phyloP scores from a whole-genome alignment of 768 basidiomycete species.

The Sarcomyxa edulis region DNA sequence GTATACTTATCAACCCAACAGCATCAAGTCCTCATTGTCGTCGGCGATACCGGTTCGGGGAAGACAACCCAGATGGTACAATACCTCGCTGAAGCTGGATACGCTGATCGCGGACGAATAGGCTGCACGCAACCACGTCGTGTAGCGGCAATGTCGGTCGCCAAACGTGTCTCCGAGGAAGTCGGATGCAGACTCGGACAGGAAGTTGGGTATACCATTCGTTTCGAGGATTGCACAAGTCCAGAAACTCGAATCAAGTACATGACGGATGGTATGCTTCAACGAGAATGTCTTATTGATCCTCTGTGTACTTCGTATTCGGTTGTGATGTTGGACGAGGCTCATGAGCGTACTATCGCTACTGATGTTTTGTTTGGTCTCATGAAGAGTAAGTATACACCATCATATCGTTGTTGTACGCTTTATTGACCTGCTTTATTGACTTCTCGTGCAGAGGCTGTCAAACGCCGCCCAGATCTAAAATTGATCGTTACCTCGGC shows the following conservation, averaged over 20 bases:
- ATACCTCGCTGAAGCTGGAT: slow-evolving; percentile 93
- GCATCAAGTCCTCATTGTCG: slow-evolving; percentile 97
- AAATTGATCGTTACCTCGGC: slow-evolving; percentile 98
- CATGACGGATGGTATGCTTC: slow-evolving; percentile 99
- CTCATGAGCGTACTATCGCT: slow-evolving; percentile 97
- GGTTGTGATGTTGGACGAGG: slow-evolving; percentile 97
- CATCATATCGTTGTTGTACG: neutral
- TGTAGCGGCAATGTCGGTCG: slow-evolving; percentile 98
- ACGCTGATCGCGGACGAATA: slow-evolving; percentile 84
- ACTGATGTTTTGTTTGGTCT: slow-evolving; percentile 97
- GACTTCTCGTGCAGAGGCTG: slow-evolving; percentile 60
- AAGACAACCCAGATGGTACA: slow-evolving; percentile 99
- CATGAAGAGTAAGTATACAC: slow-evolving; percentile 76
- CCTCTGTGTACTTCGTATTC: slow-evolving; percentile 91
- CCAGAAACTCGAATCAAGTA: slow-evolving; percentile 99
- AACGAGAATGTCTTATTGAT: slow-evolving; percentile 94
- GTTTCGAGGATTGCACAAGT: slow-evolving; percentile 98
- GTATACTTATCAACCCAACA: no score
- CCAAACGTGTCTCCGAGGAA: slow-evolving; percentile 97
- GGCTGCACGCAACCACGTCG: slow-evolving; percentile 99
- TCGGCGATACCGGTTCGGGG: slow-evolving; percentile 97
- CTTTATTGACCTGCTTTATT: slow-evolving; percentile 10
- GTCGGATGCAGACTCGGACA: slow-evolving; percentile 96
- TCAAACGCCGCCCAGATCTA: slow-evolving; percentile 90
- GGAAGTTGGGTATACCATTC: slow-evolving; percentile 97